Conservation (phyloP, 495 filamentous ascomycete genomes). For the Penicillium egyptiacum region DNA sequence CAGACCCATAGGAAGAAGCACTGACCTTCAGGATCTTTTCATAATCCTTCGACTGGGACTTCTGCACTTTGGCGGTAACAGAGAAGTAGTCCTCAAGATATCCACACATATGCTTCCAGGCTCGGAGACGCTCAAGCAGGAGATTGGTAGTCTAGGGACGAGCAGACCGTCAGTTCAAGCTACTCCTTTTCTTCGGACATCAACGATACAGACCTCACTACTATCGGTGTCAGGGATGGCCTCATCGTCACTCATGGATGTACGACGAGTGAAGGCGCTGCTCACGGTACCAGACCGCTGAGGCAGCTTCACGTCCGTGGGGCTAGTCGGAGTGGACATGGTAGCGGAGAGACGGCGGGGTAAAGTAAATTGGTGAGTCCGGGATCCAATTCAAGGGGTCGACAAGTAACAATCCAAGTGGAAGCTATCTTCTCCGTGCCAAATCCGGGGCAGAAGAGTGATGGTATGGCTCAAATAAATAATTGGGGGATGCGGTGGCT, state of each 20-base stretch:
- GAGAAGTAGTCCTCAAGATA: slow-evolving; percentile 88
- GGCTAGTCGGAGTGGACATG: slow-evolving; percentile 39
- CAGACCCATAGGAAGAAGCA: background rate
- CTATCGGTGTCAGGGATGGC: slow-evolving; percentile 78
- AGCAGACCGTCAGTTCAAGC: slow-evolving; percentile 11
- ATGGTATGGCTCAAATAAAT: slow-evolving; percentile 5
- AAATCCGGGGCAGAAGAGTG: background rate
- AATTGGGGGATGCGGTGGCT: background rate
- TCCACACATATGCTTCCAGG: slow-evolving; percentile 91
- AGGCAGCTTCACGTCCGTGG: slow-evolving; percentile 49
- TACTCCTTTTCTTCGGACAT: background rate
- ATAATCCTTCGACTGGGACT: slow-evolving; percentile 86
- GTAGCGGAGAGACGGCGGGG: slow-evolving; percentile 5
- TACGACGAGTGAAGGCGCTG: slow-evolving; percentile 45
- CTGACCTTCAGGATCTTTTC: slow-evolving; percentile 87
- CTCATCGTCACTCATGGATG: slow-evolving; percentile 54
- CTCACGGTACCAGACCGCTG: slow-evolving; percentile 55
- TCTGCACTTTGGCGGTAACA: slow-evolving; percentile 80
- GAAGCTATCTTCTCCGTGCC: background rate
- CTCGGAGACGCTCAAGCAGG: slow-evolving; percentile 79
- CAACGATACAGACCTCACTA: slow-evolving; percentile 58
- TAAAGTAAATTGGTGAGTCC: background rate
- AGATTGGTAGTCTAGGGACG: slow-evolving; percentile 65
- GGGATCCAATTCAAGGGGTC: background rate
- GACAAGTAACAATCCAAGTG: background rate